Evolutionary conservation across 768 basidiomycete genomes (phyloP).

Genomic region (Mycena belliarum): DNA sequence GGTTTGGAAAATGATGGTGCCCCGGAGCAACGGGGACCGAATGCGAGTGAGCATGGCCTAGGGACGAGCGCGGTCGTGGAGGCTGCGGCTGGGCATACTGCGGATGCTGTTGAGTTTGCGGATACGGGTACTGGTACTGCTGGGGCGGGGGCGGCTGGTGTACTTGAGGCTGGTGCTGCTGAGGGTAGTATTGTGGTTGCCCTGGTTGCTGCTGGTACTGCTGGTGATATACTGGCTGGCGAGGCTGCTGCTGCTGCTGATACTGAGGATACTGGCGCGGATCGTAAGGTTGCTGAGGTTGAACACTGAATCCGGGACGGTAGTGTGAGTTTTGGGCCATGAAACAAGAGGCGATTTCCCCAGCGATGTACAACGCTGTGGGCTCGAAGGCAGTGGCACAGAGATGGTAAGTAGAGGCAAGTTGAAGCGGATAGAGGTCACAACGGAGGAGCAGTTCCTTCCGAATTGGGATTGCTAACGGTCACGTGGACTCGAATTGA

Average conservation of each 20-base stretch:
- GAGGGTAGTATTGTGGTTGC: constrained; percentile 12
- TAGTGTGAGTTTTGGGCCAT: constrained; percentile 17
- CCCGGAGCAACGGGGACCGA: constrained; percentile 11
- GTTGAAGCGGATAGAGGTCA: no score
- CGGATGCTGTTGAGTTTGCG: constrained; percentile 9
- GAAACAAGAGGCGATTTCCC: no score
- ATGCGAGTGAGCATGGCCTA: constrained; percentile 16
- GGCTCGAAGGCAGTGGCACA: no score
- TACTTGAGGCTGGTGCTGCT: constrained; percentile 1
- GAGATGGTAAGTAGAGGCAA: no score
- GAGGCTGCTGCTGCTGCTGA: not conserved
- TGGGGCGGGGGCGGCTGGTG: not conserved
- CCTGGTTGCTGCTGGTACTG: constrained; percentile 8
- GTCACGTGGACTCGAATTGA: no score
- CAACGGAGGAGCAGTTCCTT: no score
- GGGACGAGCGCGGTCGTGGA: constrained; percentile 9
- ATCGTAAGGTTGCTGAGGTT: constrained; percentile 15
- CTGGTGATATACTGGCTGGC: constrained; percentile 1
- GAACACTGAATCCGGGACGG: constrained; percentile 12
- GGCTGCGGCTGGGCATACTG: constrained; percentile 16
- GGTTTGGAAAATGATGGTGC: constrained; percentile 10
- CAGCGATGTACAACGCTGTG: no score
- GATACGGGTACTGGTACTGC: constrained; percentile 4
- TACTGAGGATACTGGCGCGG: constrained; percentile 11
- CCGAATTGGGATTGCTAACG: no score